These are phyloP conservation scores for Sclerotiophoma versabilis DNA, from an alignment of 2,329 filamentous ascomycete species.

Conservation along the genomic window DNA sequence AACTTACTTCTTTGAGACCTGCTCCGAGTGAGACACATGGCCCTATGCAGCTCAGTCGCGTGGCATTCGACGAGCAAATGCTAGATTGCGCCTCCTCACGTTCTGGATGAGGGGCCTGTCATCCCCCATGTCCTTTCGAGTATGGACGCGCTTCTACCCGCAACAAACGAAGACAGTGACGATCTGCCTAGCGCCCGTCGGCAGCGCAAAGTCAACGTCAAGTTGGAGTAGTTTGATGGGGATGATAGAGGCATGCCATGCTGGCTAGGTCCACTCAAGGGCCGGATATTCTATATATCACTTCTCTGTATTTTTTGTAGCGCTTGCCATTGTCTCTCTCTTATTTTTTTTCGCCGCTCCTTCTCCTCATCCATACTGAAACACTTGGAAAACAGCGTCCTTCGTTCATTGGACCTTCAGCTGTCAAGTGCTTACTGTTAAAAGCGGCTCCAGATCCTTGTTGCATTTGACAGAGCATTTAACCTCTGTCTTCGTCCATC, in stretches of 20 bases:
- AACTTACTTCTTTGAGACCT: slow-evolving; percentile 8
- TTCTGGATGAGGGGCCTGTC: neutral
- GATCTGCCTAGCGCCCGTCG: slow-evolving; percentile 11
- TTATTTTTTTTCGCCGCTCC: neutral
- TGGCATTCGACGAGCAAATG: neutral
- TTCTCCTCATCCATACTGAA: too few relatives aligned
- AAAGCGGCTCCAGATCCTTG: neutral
- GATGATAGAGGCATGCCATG: neutral
- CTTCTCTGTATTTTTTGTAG: neutral
- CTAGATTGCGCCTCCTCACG: neutral
- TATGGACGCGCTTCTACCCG: slow-evolving; percentile 10
- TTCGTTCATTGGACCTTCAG: neutral
- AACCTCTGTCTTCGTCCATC: neutral
- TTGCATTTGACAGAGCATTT: neutral
- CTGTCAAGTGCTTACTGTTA: too few relatives aligned
- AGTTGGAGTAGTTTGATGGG: neutral
- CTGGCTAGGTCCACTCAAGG: slow-evolving; percentile 3
- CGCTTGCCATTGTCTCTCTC: neutral
- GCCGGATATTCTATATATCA: neutral
- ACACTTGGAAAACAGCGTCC: too few relatives aligned
- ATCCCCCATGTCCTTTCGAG: neutral
- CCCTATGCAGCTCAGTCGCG: slow-evolving; percentile 6
- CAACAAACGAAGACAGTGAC: slow-evolving; percentile 8
- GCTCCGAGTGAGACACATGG: neutral
- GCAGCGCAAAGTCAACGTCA: neutral